A percentile compares a stretch with the other conserved stretches of the same genome.
phyloP scores from a whole-genome alignment of 108 stramenopile species.

The Skeletonema grethae region DNA sequence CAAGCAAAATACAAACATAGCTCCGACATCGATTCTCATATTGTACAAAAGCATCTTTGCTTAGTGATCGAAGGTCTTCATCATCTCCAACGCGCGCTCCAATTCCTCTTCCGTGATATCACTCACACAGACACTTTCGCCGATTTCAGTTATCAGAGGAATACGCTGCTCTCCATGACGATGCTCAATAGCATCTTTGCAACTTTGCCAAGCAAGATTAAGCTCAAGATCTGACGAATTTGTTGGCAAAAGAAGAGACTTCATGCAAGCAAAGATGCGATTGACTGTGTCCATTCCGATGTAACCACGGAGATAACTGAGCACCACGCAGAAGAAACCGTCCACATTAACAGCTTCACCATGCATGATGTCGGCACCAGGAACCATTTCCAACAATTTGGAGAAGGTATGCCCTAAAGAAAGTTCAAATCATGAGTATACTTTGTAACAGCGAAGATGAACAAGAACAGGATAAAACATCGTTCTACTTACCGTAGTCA shows the following conservation, averaged over 20 bases:
- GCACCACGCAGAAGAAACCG: slow-evolving; percentile 92
- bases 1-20: not conserved
- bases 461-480: not conserved
- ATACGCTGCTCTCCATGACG: slow-evolving; percentile 93
- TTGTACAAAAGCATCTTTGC: not conserved
- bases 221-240: slow-evolving; percentile 70
- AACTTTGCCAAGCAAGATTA: slow-evolving; percentile 87
- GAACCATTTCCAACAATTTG: slow-evolving; percentile 94
- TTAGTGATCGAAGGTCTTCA: slow-evolving; percentile 59
- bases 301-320: slow-evolving; percentile 87
- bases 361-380: slow-evolving; percentile 94
- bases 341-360: slow-evolving; percentile 98
- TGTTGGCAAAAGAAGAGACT: slow-evolving; percentile 79
- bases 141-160: slow-evolving; percentile 91
- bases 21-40: not conserved
- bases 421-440: slow-evolving; percentile 12
- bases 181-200: slow-evolving; percentile 94
- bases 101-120: slow-evolving; percentile 92
- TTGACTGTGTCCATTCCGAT: slow-evolving; percentile 81
- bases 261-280: slow-evolving; percentile 86
- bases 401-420: slow-evolving; percentile 90
- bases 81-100: slow-evolving; percentile 73
- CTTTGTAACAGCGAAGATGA: not conserved
- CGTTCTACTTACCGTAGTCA: slow-evolving; percentile 77
- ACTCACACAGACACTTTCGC: slow-evolving; percentile 89